These are phyloP conservation scores for Nitzschia inconspicua DNA, from an alignment of 108 stramenopile genomes.

Conservation along the genomic window DNA sequence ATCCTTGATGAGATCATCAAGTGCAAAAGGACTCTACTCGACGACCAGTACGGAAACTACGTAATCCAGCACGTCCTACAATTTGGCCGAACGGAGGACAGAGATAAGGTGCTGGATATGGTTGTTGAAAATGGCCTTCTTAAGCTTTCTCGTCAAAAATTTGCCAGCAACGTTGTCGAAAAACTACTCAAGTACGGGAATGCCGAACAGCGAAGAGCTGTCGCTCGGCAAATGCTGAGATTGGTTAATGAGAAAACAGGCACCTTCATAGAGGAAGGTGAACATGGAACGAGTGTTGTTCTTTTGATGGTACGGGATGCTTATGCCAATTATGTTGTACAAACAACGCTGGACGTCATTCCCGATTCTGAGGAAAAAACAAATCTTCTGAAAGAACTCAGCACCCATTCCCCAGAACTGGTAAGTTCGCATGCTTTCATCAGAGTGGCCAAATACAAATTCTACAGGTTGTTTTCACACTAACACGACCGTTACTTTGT, in stretches of 20 bases:
- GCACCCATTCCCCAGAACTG: conserved; percentile 67
- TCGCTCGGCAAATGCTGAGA: conserved; percentile 80
- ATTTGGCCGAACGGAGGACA: conserved; percentile 75
- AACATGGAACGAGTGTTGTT: conserved; percentile 63
- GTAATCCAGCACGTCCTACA: conserved; percentile 92
- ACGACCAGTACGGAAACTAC: conserved; percentile 91
- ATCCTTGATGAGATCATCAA: conserved; percentile 62
- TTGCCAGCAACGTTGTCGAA: conserved; percentile 97
- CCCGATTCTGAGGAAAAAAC: conserved; percentile 70
- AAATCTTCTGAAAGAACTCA: conserved; percentile 64
- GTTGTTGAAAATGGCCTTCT: conserved; percentile 81
- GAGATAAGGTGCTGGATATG: conserved; percentile 69
- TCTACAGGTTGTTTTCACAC: background rate
- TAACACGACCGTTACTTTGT: background rate
- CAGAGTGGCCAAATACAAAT: background rate
- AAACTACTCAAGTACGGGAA: conserved; percentile 93
- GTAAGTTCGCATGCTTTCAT: conserved; percentile 36
- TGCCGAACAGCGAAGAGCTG: conserved; percentile 63
- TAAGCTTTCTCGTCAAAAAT: conserved; percentile 93
- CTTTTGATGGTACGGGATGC: conserved; percentile 95
- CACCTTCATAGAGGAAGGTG: conserved; percentile 21
- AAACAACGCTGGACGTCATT: conserved; percentile 83
- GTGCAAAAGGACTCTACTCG: conserved; percentile 63
- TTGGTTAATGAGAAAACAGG: conserved; percentile 48
- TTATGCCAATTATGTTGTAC: conserved; percentile 95